Base-by-base conservation (phyloP, 805 yeast species). In the Sugiyamaella qingdaonensis region DNA sequence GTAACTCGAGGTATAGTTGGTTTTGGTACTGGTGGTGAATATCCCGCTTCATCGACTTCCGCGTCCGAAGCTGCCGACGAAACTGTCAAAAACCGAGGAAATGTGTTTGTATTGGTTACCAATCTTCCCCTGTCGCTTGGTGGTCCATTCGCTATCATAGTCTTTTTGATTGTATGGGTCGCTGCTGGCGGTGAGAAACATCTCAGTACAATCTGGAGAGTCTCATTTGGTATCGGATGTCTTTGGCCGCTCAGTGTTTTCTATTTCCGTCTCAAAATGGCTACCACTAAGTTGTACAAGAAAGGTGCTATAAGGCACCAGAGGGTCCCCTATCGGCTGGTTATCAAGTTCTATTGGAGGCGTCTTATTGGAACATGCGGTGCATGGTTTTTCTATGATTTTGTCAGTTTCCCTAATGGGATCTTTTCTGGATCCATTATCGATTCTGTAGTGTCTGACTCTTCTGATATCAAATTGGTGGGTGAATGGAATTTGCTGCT, bases 361-460 rank as follows among this genome's bases (percentile, higher is more conserved):
- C 72, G 87, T 53, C 64, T 86, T 19, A 58, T 85, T 31, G 94
- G 92, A 34, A 82, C 88, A 14, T 81, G 86, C 65, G 82, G 80
- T 4, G 78, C 86, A 53, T 86, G 94, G 94, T 86, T 86, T 72
- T 73, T 86, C 61, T 86, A 84, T 64, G 95, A 86, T 70, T 86
- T 86, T 61, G 86, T 86, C 61, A 82, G 87, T 5, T 86, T 86
- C 73, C 91, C 92, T 10, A 85, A 85, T 64, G 89, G 88, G 65
- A 76, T 84, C 49, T 85, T 84, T 65, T 78, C 86, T 4, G 77
- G 78, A 10, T 74, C 83, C 31, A 85, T 85, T 59, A 81, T 84
- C 52, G 61, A 81, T 11, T 69, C 76, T n/a, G 78, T 84, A 5
- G 71, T 83, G 49, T 64, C 61, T 33, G 81, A 83, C 2, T 84